Evolutionary conservation across 306 rosid species (phyloP).

Genomic region (Fragaria vesca): DNA sequence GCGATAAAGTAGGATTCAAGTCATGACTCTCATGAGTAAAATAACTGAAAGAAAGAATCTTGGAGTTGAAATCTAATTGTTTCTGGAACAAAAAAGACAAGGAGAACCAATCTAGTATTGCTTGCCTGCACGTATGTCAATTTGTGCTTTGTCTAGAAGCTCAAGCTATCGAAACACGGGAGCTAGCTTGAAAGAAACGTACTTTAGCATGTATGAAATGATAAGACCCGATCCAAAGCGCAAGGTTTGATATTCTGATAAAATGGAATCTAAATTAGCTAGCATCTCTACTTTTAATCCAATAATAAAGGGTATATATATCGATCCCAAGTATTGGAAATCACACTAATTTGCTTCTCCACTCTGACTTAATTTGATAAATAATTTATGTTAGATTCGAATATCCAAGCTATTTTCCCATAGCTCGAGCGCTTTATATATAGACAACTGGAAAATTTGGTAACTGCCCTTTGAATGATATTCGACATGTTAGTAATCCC

Average conservation of each 20-base stretch:
- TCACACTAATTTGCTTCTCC: background rate
- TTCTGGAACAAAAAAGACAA: conserved; percentile 6
- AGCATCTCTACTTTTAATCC: background rate
- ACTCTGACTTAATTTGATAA: background rate
- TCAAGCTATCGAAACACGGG: background rate
- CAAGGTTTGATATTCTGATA: background rate
- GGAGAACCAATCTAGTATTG: background rate
- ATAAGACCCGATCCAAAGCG: conserved; percentile 5
- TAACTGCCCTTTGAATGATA: too few species aligned
- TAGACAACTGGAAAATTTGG: too few species aligned
- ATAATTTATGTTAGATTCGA: background rate
- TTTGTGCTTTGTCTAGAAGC: background rate
- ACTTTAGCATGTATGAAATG: background rate
- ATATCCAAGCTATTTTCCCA: background rate
- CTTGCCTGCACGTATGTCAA: conserved; percentile 18
- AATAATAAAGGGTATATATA: background rate
- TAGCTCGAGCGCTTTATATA: background rate
- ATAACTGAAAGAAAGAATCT: background rate
- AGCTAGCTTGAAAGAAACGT: background rate
- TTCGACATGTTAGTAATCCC: too few species aligned
- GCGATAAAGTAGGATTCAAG: conserved; percentile 12
- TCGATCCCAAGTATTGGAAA: background rate
- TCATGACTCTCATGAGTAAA: background rate
- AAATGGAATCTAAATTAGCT: background rate
- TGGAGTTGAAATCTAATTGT: background rate